These are phyloP conservation scores for Solanum pennellii DNA, from an alignment of 257 asterid species.

Conservation along the genomic window DNA sequence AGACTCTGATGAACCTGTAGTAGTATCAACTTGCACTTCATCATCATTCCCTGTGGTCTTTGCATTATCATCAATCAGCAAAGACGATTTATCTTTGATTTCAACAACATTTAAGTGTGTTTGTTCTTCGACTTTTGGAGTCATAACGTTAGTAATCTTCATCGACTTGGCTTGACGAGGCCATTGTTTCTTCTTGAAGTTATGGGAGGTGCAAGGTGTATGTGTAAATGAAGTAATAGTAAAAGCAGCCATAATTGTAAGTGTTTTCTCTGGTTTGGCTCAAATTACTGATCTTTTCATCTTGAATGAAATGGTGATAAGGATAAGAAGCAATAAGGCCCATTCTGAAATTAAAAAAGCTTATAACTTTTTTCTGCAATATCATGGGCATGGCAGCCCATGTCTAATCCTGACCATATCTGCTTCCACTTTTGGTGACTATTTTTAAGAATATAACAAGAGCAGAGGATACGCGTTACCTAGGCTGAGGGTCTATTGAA, in stretches of 20 bases:
- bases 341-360: conserved; percentile 22
- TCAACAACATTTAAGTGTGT: conserved; percentile 7
- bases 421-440: neutral
- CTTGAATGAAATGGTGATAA: neutral
- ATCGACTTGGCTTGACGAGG: conserved; percentile 10
- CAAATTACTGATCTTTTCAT: neutral
- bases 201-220: conserved; percentile 31
- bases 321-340: conserved; percentile 12
- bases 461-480: neutral
- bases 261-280: neutral
- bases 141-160: conserved; percentile 11
- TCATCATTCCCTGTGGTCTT: conserved; percentile 1
- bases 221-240: conserved; percentile 31
- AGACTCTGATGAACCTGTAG: neutral
- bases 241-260: conserved; percentile 36
- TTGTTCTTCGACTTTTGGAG: conserved; percentile 23
- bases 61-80: neutral
- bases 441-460: neutral
- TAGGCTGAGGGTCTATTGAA: neutral
- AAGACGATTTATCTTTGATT: conserved; percentile 1
- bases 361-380: conserved; percentile 17
- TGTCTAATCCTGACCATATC: neutral
- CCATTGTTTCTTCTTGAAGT: conserved; percentile 18
- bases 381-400: conserved; percentile 16
- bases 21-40: neutral